Evolutionary conservation across 768 basidiomycete genomes (phyloP), one percentile per base, ranked within the genome.

Genomic region (Russula dissimulans): DNA sequence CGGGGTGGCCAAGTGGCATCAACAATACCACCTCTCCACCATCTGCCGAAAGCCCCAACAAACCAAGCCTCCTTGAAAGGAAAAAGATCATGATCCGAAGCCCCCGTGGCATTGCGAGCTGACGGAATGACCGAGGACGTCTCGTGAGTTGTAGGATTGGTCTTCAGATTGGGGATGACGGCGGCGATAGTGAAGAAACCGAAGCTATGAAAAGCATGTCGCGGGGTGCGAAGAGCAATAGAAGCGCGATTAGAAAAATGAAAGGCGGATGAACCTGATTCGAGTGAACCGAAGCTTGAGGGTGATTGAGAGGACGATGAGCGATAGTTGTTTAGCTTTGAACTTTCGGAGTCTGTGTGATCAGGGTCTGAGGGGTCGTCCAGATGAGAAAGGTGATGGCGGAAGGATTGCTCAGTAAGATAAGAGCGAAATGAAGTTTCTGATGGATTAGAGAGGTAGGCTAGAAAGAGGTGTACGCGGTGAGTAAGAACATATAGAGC

Each of bases 371-470:
- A 81, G 59, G 74, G 76, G 67, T 86, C 86, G 67, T 94, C 87
- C 67, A 97, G 82, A 57, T 86, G 86, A 61, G 84, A 90, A 61
- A 97, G 81, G 72, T 97, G 94, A 57, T 91, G 89, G 54, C 95
- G 90, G 72, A 99, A 97, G 29, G 93, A 95, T 69, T 91, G 90
- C 69, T 97, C 94, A n/a, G 95, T 98, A 66, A 98, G 85, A 75
- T 91, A 95, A 18, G 92, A 79, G 54, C 95, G 85, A 74, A 99
- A 97, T 7, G 93, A 93, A 49, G 85, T 85, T 73, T 97, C 94
- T 57, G 87, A 85, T 26, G 95, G 95, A 73, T 97, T 98, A 38
- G 93, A 91, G 70, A 95, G 82, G 77, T 93, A 93, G 50, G 95
- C 95, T 97, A 76, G 60, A 54, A 65, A 60, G 49, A 60, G 63